phyloP scores from a whole-genome alignment of 805 yeast genomes.

The Spathaspora sp. region DNA sequence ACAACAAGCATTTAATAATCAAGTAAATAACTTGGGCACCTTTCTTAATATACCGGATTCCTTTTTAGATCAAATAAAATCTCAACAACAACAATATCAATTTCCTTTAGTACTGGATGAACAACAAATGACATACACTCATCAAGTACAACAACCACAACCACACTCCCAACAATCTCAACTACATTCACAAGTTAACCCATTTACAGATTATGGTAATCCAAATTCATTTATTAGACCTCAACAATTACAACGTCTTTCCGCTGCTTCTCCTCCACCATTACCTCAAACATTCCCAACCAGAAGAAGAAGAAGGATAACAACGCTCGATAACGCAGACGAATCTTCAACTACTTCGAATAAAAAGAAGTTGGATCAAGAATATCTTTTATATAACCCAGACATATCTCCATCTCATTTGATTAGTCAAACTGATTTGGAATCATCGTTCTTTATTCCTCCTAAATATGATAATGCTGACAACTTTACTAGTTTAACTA shows the following conservation, averaged over 20 bases:
- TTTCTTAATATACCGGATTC: slow-evolving; percentile 31
- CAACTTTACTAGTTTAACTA: slow-evolving; percentile 10
- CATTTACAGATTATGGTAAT: slow-evolving; percentile 39
- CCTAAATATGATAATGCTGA: slow-evolving; percentile 4
- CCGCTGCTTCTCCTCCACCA: slow-evolving; percentile 3
- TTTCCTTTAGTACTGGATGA: neutral
- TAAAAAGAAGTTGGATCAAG: slow-evolving; percentile 22
- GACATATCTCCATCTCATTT: slow-evolving; percentile 40
- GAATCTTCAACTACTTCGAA: slow-evolving; percentile 4
- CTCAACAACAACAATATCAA: slow-evolving; percentile 7
- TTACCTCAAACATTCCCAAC: slow-evolving; percentile 11
- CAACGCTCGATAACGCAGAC: slow-evolving; percentile 25
- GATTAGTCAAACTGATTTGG: slow-evolving; percentile 15
- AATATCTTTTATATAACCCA: slow-evolving; percentile 36
- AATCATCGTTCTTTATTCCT: slow-evolving; percentile 29
- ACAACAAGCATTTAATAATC: slow-evolving; percentile 5
- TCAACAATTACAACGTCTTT: slow-evolving; percentile 7
- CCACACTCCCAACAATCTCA: slow-evolving; percentile 8
- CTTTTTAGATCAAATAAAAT: slow-evolving; percentile 13
- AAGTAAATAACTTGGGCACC: slow-evolving; percentile 20
- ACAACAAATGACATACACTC: neutral
- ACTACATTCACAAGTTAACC: slow-evolving; percentile 17
- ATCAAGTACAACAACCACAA: slow-evolving; percentile 2
- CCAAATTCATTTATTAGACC: slow-evolving; percentile 26
- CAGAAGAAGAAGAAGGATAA: slow-evolving; percentile 30